A percentile compares a stretch with the other conserved stretches of the same genome.
Conservation (phyloP, 257 asterid species). For the Coffea canephora region DNA sequence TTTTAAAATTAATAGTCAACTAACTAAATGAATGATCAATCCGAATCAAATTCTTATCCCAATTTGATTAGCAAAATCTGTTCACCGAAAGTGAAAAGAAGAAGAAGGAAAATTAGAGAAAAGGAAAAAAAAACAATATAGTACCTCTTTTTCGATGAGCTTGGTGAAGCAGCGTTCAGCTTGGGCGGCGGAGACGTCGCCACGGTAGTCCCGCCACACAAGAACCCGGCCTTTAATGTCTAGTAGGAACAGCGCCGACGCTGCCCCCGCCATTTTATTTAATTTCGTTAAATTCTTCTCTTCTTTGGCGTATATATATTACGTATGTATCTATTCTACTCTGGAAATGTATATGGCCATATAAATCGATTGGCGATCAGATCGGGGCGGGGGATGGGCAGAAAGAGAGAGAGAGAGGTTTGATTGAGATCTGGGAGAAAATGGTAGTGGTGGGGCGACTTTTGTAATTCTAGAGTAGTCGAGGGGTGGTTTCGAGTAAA, state of each 20-base stretch:
- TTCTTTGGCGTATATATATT: not conserved
- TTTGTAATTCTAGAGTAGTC: constrained; percentile 4
- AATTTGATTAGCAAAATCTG: not conserved
- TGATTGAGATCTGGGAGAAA: constrained; percentile 10
- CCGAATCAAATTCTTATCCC: not conserved
- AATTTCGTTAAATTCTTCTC: not conserved
- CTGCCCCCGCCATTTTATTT: constrained; percentile 83
- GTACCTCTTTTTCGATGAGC: constrained; percentile 85
- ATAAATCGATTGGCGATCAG: not conserved
- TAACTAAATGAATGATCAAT: not conserved
- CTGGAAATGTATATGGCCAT: not conserved
- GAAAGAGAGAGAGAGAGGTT: constrained; percentile 3
- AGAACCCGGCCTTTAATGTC: constrained; percentile 92
- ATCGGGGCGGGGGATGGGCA: constrained; percentile 1
- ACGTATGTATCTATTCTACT: not conserved
- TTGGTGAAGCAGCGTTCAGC: constrained; percentile 93
- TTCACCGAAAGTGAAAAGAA: not conserved
- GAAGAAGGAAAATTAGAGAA: not conserved
- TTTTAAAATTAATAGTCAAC: not conserved
- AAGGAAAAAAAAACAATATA: not conserved
- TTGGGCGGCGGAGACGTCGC: constrained; percentile 81
- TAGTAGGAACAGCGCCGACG: constrained; percentile 99
- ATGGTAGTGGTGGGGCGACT: constrained; percentile 4
- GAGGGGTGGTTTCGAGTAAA: not conserved
- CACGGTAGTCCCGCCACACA: constrained; percentile 99